Percentiles rank a stretch among this genome's conserved stretches.
Evolutionary conservation across 2,329 filamentous ascomycete genomes (phyloP).

Genomic region (Sarocladiaceae sp.): DNA sequence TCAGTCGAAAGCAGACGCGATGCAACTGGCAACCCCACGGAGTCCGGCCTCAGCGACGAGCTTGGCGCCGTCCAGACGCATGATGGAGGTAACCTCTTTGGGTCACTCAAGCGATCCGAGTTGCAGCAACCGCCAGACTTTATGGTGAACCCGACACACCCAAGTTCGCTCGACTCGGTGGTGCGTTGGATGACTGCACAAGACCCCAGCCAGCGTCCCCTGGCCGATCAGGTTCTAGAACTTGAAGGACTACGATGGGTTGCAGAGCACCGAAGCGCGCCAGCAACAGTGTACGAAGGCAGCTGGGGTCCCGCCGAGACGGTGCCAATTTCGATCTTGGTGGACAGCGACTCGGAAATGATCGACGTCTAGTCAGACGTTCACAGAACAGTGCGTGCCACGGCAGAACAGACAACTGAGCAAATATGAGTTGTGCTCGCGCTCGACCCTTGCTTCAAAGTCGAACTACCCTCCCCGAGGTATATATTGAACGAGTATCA

Average conservation of each 20-base stretch:
- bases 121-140: constrained; percentile 69
- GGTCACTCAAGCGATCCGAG: constrained; percentile 44
- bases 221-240: constrained; percentile 67
- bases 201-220: constrained; percentile 68
- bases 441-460: too few relatives aligned
- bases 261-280: constrained; percentile 68
- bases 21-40: constrained; percentile 50
- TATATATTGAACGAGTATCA: too few relatives aligned
- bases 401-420: too few relatives aligned
- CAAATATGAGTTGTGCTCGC: too few relatives aligned
- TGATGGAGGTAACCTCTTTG: constrained; percentile 34
- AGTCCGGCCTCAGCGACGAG: constrained; percentile 31
- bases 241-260: constrained; percentile 79
- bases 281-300: constrained; percentile 94
- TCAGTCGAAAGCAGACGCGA: constrained; percentile 69
- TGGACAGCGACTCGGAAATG: constrained; percentile 54
- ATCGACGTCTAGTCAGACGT: constrained; percentile 54
- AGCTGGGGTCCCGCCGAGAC: constrained; percentile 81
- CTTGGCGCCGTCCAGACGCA: constrained; percentile 26
- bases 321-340: constrained; percentile 30
- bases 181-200: constrained; percentile 86
- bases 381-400: not conserved
- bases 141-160: constrained; percentile 74
- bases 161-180: constrained; percentile 75
- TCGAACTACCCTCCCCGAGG: too few relatives aligned